Evolutionary conservation across 2,329 filamentous ascomycete species (phyloP).

Genomic region (Verticillium albo-atrum): DNA sequence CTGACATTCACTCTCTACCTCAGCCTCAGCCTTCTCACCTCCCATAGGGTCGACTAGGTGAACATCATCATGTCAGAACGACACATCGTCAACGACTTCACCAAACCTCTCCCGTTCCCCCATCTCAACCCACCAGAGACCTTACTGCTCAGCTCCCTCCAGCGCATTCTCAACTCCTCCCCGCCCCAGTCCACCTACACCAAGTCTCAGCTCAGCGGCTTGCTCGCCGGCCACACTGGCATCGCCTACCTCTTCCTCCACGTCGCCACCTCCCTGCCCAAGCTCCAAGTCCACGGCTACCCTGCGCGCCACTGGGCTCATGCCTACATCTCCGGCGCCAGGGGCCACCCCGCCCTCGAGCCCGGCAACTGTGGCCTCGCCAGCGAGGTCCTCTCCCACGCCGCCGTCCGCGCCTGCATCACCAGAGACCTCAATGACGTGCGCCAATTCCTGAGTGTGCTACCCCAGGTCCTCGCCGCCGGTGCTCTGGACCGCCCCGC

Average conservation of each 20-base stretch:
- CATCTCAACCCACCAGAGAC: conserved; percentile 9
- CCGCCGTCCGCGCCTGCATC: conserved; percentile 40
- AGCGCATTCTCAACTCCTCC: conserved; percentile 28
- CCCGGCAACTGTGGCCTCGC: conserved; percentile 42
- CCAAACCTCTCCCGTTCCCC: background rate
- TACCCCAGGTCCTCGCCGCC: conserved; percentile 25
- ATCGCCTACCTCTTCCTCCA: conserved; percentile 52
- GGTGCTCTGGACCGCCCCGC: background rate
- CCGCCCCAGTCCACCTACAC: conserved; percentile 31
- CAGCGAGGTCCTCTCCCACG: conserved; percentile 41
- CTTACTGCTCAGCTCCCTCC: conserved; percentile 27
- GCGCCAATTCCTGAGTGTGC: conserved; percentile 33
- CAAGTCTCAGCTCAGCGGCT: conserved; percentile 33
- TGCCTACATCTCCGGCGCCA: conserved; percentile 38
- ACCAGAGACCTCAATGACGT: conserved; percentile 32
- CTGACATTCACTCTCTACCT: too few species aligned
- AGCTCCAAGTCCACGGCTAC: conserved; percentile 36
- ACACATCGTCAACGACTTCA: conserved; percentile 28
- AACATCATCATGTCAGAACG: conserved; percentile 3
- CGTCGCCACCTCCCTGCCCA: conserved; percentile 37
- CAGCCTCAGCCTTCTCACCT: background rate
- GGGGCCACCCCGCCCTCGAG: conserved; percentile 28
- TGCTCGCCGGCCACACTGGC: conserved; percentile 50
- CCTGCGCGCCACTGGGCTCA: conserved; percentile 39
- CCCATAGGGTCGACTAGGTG: too few species aligned